Percentiles rank a stretch among this genome's conserved stretches.
phyloP scores from a whole-genome alignment of 257 asterid genomes.

The Solanum bukasovii region DNA sequence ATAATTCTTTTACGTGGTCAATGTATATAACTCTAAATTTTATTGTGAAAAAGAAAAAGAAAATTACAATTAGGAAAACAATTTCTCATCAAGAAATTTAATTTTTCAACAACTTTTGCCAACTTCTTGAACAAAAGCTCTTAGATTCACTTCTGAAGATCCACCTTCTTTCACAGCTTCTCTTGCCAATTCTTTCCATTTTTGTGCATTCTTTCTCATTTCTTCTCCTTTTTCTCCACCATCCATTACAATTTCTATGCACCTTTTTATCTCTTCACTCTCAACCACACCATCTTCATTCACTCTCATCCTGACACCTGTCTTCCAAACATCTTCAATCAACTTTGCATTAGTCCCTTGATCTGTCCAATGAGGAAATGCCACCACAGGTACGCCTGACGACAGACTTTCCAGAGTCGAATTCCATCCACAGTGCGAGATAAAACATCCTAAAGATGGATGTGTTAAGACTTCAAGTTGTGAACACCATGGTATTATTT shows the following conservation, averaged over 20 bases:
- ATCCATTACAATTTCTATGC: conserved; percentile 14
- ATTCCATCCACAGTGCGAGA: conserved; percentile 31
- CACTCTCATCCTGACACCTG: conserved; percentile 5
- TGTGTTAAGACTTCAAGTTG: conserved; percentile 21
- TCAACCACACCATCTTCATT: conserved; percentile 10
- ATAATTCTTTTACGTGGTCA: neutral
- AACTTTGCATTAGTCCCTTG: conserved; percentile 24
- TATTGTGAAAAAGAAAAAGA: neutral
- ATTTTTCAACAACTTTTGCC: neutral
- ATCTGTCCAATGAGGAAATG: conserved; percentile 22
- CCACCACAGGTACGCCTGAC: conserved; percentile 15
- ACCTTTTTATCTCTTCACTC: conserved; percentile 12
- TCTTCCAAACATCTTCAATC: conserved; percentile 16
- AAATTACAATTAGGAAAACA: neutral
- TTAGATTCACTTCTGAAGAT: conserved; percentile 8
- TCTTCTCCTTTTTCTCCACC: neutral
- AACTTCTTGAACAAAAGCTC: conserved; percentile 3
- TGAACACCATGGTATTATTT: conserved; percentile 29
- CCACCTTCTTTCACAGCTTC: conserved; percentile 17
- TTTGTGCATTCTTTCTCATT: conserved; percentile 8
- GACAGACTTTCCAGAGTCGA: conserved; percentile 14
- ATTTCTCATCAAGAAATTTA: neutral
- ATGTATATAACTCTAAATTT: neutral
- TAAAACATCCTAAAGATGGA: conserved; percentile 22
- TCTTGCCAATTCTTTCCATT: conserved; percentile 15